Evolutionary conservation across 495 filamentous ascomycete genomes (phyloP).

Genomic region (Penicillium riverlandense): DNA sequence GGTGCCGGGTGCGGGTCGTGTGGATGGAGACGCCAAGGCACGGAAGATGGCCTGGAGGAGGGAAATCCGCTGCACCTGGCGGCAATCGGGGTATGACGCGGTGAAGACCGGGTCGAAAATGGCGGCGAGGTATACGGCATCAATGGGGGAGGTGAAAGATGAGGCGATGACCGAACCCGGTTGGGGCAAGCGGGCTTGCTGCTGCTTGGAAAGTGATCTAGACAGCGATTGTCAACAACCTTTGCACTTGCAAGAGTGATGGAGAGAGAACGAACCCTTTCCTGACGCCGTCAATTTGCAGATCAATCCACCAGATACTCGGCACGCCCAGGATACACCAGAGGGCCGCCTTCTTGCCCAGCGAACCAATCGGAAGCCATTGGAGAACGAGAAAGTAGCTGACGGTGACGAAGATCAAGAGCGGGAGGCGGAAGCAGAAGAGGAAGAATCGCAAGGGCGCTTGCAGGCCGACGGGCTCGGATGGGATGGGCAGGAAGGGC

Average conservation of each 20-base stretch:
- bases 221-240: background rate
- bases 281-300: slow-evolving; percentile 91
- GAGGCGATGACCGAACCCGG: slow-evolving; percentile 76
- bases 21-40: slow-evolving; percentile 57
- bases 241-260: too few relatives aligned
- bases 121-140: slow-evolving; percentile 90
- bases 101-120: slow-evolving; percentile 97
- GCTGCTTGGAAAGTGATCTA: slow-evolving; percentile 51
- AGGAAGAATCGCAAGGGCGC: slow-evolving; percentile 61
- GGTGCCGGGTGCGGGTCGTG: slow-evolving; percentile 38
- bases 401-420: slow-evolving; percentile 61
- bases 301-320: slow-evolving; percentile 95
- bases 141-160: slow-evolving; percentile 85
- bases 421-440: slow-evolving; percentile 71
- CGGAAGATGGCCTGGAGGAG: slow-evolving; percentile 66
- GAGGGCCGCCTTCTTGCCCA: slow-evolving; percentile 71
- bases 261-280: slow-evolving; percentile 53
- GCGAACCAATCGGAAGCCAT: slow-evolving; percentile 76
- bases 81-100: slow-evolving; percentile 63
- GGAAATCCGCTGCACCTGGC: slow-evolving; percentile 66
- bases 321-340: slow-evolving; percentile 83
- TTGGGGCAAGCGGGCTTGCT: slow-evolving; percentile 65
- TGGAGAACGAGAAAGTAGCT: slow-evolving; percentile 76
- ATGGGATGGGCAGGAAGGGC: slow-evolving; percentile 79
- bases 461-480: slow-evolving; percentile 50